Evolutionary conservation across 2,329 filamentous ascomycete genomes (phyloP), one percentile per base, ranked within the genome.

Genomic region (Pseudogymnoascus sp.): DNA sequence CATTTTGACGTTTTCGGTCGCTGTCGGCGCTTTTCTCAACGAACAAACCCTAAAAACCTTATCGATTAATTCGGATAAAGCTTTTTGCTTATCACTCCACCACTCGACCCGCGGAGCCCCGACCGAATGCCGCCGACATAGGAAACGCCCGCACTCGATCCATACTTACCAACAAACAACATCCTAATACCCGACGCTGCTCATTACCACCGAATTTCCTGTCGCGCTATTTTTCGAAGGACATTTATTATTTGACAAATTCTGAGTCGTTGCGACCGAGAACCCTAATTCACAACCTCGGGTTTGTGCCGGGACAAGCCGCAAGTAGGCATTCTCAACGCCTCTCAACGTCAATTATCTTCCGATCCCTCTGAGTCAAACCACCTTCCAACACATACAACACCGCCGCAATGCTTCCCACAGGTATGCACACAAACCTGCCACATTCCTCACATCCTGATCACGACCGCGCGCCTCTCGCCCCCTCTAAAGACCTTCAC

Each of bases 321-420:
- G 28, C 50, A 56, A 5, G 50, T 33, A 33, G 50, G 50, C 31
- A 62, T 56, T 44, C 38, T 47, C 28, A 47, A 62, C 61, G 31
- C 37, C 61, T 33, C 50, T 62, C 61, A 62, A 62, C 61, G 4
- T 62, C 61, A 21, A 62, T 37, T n/a, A 33, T 23, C 33, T 25
- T 18, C 21, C 61, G 23, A 53, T 16, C 23, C 21, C n/a, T 21
- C 40, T 5, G 21, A 44, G 40, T 59, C 16, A 11, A 35, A 37
- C 42, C n/a, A 56, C 8, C 25, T 18, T 56, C 5, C 25, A 56
- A 56, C 50, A 6, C 25, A 18, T 25, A 12, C 50, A 56, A 56
- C 11, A 35, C 31, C 21, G 59, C 18, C 59, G 33, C 33, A 42
- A 60, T 60, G 59, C 33, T 38, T 42, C 59, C 59, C n/a, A n/a